Conservation (phyloP, 2,329 filamentous ascomycete genomes). For the Cercospora sp. region DNA sequence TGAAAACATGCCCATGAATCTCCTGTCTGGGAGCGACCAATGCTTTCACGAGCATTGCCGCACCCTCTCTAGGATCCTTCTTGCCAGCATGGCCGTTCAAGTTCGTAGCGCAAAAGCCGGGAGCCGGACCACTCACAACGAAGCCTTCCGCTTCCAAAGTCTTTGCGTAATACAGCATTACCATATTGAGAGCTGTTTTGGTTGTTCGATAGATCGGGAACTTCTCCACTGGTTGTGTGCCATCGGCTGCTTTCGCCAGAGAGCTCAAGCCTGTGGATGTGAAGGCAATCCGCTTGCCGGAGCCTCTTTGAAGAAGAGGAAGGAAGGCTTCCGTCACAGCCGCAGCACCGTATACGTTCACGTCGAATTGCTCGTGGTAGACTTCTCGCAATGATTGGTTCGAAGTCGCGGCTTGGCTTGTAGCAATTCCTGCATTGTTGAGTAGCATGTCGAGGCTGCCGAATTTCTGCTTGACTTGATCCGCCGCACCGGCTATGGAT, state of each 20-base stretch:
- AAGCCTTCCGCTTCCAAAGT: constrained; percentile 32
- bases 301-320: constrained; percentile 17
- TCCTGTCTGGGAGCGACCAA: constrained; percentile 29
- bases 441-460: constrained; percentile 40
- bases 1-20: constrained; percentile 26
- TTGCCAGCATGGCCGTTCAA: constrained; percentile 31
- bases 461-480: constrained; percentile 33
- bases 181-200: constrained; percentile 36
- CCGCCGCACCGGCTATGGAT: constrained; percentile 44
- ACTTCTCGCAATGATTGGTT: neutral
- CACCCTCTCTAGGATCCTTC: constrained; percentile 36
- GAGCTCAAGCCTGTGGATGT: constrained; percentile 25
- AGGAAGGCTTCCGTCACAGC: constrained; percentile 32
- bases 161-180: constrained; percentile 29
- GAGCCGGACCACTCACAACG: constrained; percentile 27
- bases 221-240: constrained; percentile 12
- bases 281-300: constrained; percentile 31
- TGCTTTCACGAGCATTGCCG: constrained; percentile 30
- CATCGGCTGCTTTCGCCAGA: neutral
- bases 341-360: constrained; percentile 34
- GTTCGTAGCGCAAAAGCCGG: constrained; percentile 31
- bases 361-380: constrained; percentile 27
- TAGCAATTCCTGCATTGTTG: constrained; percentile 40
- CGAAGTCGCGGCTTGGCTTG: neutral
- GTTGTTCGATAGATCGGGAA: constrained; percentile 29